phyloP scores from a whole-genome alignment of 1,284 basidiomycete genomes.

The Wolfiporia cocos region DNA sequence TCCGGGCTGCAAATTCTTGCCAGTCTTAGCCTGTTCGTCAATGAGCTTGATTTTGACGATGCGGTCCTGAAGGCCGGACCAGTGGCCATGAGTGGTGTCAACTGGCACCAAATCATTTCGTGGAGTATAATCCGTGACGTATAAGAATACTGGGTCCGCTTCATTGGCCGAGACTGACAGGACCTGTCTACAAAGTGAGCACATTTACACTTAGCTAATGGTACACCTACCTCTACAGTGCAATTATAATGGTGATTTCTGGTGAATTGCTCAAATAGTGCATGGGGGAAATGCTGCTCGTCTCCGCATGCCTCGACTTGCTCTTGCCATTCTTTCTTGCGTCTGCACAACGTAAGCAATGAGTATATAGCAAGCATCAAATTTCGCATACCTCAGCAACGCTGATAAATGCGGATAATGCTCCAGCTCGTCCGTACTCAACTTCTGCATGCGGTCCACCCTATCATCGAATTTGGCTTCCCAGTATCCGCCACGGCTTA shows the following conservation, averaged over 20 bases:
- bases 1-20: slow-evolving; percentile 34
- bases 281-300: slow-evolving; percentile 35
- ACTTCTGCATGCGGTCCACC: slow-evolving; percentile 37
- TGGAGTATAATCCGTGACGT: slow-evolving; percentile 63
- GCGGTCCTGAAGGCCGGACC: slow-evolving; percentile 32
- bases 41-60: slow-evolving; percentile 48
- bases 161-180: slow-evolving; percentile 33
- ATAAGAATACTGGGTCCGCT: slow-evolving; percentile 36
- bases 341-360: slow-evolving; percentile 29
- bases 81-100: slow-evolving; percentile 13
- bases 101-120: slow-evolving; percentile 36
- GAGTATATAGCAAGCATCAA: background rate
- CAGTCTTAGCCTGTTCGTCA: slow-evolving; percentile 40
- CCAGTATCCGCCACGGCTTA: slow-evolving; percentile 33
- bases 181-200: slow-evolving; percentile 30
- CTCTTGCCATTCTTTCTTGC: slow-evolving; percentile 45
- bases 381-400: slow-evolving; percentile 44
- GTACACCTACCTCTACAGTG: slow-evolving; percentile 52
- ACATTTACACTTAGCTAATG: no score
- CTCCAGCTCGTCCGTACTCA: slow-evolving; percentile 36
- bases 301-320: slow-evolving; percentile 19
- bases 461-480: slow-evolving; percentile 47
- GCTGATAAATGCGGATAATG: slow-evolving; percentile 34
- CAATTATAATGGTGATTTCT: slow-evolving; percentile 44
- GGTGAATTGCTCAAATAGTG: slow-evolving; percentile 39